These are phyloP conservation scores for Murraya koenigii DNA, from an alignment of 345 rosid species.

Conservation along the genomic window DNA sequence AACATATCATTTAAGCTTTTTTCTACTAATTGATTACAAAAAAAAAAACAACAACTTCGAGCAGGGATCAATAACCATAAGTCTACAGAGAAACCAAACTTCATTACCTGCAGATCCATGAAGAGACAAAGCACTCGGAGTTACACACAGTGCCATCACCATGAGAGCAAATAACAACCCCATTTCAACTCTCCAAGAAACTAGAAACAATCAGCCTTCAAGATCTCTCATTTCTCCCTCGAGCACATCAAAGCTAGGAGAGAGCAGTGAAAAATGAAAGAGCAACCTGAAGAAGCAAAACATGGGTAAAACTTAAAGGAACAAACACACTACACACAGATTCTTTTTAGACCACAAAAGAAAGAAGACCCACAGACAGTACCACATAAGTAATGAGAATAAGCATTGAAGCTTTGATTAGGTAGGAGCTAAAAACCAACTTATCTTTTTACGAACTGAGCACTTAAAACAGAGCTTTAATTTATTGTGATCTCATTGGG, in stretches of 20 bases:
- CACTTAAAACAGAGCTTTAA: background rate
- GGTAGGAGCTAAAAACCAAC: constrained; percentile 20
- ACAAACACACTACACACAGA: constrained; percentile 13
- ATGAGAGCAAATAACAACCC: constrained; percentile 31
- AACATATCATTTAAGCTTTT: too few relatives aligned
- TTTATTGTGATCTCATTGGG: constrained; percentile 12
- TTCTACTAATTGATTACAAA: background rate
- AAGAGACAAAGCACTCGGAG: constrained; percentile 27
- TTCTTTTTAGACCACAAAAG: background rate
- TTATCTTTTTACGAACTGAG: background rate
- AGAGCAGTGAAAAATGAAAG: constrained; percentile 19
- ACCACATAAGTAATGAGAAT: constrained; percentile 20
- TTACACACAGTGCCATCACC: constrained; percentile 27
- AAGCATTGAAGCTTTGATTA: constrained; percentile 10
- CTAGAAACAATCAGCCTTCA: constrained; percentile 16
- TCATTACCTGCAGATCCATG: constrained; percentile 63
- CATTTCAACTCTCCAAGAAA: constrained; percentile 25
- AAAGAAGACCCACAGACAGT: constrained; percentile 41
- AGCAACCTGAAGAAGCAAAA: constrained; percentile 18
- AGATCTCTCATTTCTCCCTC: constrained; percentile 30
- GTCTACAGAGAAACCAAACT: constrained; percentile 8
- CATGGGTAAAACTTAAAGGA: constrained; percentile 29
- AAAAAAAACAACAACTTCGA: background rate
- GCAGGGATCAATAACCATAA: constrained; percentile 7
- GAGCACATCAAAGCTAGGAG: constrained; percentile 15